phyloP scores from a whole-genome alignment of 225 moss, liverwort and hornwort genomes.

The Bryoerythrophyllum caledonicum region DNA sequence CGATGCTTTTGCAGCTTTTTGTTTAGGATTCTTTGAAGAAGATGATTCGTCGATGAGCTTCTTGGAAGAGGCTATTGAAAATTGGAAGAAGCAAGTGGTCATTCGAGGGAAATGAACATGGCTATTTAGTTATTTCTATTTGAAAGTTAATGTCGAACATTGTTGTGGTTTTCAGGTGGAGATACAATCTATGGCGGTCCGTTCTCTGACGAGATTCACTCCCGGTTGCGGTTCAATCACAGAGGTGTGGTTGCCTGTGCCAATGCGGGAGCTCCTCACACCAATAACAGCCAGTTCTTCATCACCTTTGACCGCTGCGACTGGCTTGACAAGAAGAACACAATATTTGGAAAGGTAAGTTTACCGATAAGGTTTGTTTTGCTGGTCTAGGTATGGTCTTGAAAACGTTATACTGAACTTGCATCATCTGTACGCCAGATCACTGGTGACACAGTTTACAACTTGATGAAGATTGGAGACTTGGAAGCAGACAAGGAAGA shows the following conservation, averaged over 20 bases:
- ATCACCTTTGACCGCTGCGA: slow-evolving; percentile 96
- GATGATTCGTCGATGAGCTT: no score
- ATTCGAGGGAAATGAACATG: no score
- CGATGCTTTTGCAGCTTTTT: no score
- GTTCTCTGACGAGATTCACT: slow-evolving; percentile 88
- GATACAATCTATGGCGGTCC: slow-evolving; percentile 94
- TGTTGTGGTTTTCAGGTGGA: slow-evolving; percentile 52
- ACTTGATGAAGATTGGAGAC: slow-evolving; percentile 89
- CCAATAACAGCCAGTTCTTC: slow-evolving; percentile 98
- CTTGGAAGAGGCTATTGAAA: no score
- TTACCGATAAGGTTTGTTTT: slow-evolving; percentile 2
- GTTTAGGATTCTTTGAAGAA: no score
- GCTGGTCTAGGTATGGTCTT: background rate
- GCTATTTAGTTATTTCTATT: no score
- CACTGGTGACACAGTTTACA: slow-evolving; percentile 97
- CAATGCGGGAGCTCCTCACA: slow-evolving; percentile 84
- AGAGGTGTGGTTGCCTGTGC: slow-evolving; percentile 96
- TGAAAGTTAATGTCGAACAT: background rate
- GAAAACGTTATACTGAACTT: slow-evolving; percentile 17
- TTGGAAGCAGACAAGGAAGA: slow-evolving; percentile 82
- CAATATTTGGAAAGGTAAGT: slow-evolving; percentile 93
- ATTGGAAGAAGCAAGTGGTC: no score
- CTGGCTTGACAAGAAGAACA: slow-evolving; percentile 98
- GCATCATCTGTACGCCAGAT: slow-evolving; percentile 50
- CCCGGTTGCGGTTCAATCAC: slow-evolving; percentile 91